Evolutionary conservation across 225 moss, liverwort and hornwort genomes (phyloP).

Genomic region (Pleurozium schreberi): DNA sequence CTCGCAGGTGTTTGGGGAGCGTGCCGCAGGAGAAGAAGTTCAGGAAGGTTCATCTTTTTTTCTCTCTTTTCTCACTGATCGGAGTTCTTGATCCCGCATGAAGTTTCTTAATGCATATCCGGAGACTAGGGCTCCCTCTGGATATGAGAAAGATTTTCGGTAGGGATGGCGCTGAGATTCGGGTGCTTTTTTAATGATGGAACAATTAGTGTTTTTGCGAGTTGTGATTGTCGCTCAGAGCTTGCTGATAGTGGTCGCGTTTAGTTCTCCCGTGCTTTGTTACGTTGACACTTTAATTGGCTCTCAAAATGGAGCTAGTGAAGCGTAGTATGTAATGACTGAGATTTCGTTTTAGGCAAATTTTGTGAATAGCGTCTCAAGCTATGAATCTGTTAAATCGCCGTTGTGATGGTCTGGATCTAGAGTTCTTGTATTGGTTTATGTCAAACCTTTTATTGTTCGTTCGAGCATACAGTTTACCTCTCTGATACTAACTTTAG

Average conservation of each 20-base stretch:
- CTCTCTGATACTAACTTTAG: background rate
- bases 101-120: background rate
- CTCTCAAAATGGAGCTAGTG: background rate
- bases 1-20: constrained; percentile 97
- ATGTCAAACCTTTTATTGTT: background rate
- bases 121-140: background rate
- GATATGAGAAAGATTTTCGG: background rate
- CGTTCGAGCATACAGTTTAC: background rate
- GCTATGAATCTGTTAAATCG: background rate
- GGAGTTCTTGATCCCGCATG: background rate
- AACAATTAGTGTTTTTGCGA: background rate
- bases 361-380: background rate
- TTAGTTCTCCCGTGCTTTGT: background rate
- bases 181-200: background rate
- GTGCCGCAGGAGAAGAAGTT: constrained; percentile 91
- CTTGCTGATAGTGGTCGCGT: background rate
- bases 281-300: background rate
- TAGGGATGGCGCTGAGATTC: background rate
- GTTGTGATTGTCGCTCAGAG: background rate
- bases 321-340: background rate
- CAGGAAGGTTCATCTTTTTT: constrained; percentile 61
- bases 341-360: background rate
- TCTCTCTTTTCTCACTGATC: background rate
- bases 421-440: background rate
- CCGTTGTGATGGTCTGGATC: constrained; percentile 1